Base-by-base conservation (phyloP, 2,329 filamentous ascomycete genomes). In the Paraphoma chrysanthemicola region DNA sequence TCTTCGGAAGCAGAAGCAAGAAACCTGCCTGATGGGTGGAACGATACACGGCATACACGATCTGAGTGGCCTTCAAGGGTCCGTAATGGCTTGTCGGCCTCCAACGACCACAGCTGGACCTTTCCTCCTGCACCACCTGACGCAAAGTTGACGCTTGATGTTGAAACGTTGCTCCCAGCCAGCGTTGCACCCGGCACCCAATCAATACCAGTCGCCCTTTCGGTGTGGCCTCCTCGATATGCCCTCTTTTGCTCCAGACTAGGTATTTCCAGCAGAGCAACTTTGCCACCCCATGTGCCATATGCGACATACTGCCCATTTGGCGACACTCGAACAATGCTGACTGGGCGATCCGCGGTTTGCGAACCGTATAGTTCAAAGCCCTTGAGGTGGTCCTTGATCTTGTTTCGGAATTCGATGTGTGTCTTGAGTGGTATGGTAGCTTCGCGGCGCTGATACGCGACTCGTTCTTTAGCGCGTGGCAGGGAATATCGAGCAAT, bases 331-430 rank as follows among this genome's bases (percentile, higher is more conserved):
- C 95, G 87, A 46, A 92, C 92, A 79, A 98, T 94, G 77, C 93
- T 94, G 53, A 99, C 87, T 17, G 96, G 91, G 39, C 95, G 85
- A 64, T 98, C 93, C 48, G 92, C 93, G 0, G 93, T 92, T 78
- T 99, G 95, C 72, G 92, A 96, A 16, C 92, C 96, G 73, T 95
- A 95, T 14, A 99, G 84, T 71, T 98, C 94, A 64, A 97, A 96
- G 1, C 84, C 89, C 63, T 89, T 84, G 30, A 99, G 77, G 54
- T 87, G 86, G 65, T 96, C 91, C 78, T 96, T 97, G 74, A 98
- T 85, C 28, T 87, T 87, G 75, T 96, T 97, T 55, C 95, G 88
- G 74, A 96, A 93, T 69, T 94, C 95, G 73, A 97, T 90, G 71
- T 99, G 95, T 4, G 91, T 95, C 62, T 93, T 87, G 50, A 98